Evolutionary conservation across 257 asterid genomes (phyloP).

Genomic region (Penstemon davidsonii): DNA sequence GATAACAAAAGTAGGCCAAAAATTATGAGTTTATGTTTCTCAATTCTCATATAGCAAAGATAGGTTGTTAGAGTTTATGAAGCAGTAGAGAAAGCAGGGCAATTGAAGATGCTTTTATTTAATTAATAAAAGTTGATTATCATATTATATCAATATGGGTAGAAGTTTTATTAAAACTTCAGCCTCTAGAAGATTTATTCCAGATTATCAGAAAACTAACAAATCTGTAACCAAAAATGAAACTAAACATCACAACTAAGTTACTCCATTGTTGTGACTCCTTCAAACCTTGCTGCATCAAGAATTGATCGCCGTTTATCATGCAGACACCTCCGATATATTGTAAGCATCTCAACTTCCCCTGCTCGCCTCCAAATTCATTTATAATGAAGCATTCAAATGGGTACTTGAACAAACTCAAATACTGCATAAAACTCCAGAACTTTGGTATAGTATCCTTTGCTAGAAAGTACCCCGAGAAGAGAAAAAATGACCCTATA

Average conservation of each 20-base stretch:
- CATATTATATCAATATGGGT: no score
- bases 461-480: slow-evolving; percentile 71
- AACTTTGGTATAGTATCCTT: slow-evolving; percentile 59
- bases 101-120: no score
- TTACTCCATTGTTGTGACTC: slow-evolving; percentile 68
- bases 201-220: slow-evolving; percentile 54
- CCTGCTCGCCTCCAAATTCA: slow-evolving; percentile 64
- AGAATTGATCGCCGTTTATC: slow-evolving; percentile 48
- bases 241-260: slow-evolving; percentile 52
- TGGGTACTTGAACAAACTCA: slow-evolving; percentile 80
- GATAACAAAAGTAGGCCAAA: no score
- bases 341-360: slow-evolving; percentile 55
- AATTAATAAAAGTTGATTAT: no score
- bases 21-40: no score
- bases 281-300: slow-evolving; percentile 52
- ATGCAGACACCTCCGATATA: slow-evolving; percentile 46
- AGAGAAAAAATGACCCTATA: slow-evolving; percentile 73
- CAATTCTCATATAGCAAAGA: no score
- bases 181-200: slow-evolving; percentile 44
- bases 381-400: slow-evolving; percentile 75
- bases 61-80: no score
- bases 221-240: slow-evolving; percentile 57
- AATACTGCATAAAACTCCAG: slow-evolving; percentile 65
- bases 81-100: no score
- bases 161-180: slow-evolving; percentile 17